A percentile compares a stretch with the other conserved stretches of the same genome.
These are phyloP conservation scores for Chaetomium strumarium DNA, from an alignment of 2,329 filamentous ascomycete species.

Conservation along the genomic window DNA sequence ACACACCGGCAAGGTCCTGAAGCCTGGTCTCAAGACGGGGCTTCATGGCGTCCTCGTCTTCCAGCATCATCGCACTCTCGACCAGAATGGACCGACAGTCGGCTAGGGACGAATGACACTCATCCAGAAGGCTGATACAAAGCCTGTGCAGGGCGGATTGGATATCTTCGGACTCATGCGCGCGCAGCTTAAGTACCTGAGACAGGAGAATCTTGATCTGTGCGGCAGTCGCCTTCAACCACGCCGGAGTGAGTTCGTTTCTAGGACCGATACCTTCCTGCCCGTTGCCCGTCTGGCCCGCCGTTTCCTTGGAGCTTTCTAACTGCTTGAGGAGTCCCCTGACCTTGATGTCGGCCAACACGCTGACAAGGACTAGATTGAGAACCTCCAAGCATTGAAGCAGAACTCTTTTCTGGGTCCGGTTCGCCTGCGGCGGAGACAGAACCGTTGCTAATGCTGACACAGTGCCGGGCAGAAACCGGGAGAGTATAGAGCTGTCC, in stretches of 20 bases:
- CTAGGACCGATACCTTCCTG: slow-evolving; percentile 22
- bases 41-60: slow-evolving; percentile 37
- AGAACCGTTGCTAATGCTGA: slow-evolving; percentile 74
- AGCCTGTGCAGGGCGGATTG: slow-evolving; percentile 60
- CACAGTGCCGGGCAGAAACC: slow-evolving; percentile 80
- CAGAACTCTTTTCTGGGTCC: slow-evolving; percentile 55
- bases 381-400: slow-evolving; percentile 55
- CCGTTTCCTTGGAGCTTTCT: slow-evolving; percentile 24
- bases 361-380: slow-evolving; percentile 45
- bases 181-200: slow-evolving; percentile 68
- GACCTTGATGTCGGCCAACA: slow-evolving; percentile 53
- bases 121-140: slow-evolving; percentile 69
- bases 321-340: slow-evolving; percentile 38
- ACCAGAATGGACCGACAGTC: slow-evolving; percentile 67
- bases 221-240: slow-evolving; percentile 72
- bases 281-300: slow-evolving; percentile 17
- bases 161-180: slow-evolving; percentile 64
- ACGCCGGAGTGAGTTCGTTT: slow-evolving; percentile 47
- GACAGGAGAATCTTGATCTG: slow-evolving; percentile 81
- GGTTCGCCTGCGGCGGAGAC: slow-evolving; percentile 57
- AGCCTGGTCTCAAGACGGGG: slow-evolving; percentile 43
- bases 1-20: slow-evolving; percentile 52
- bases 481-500: slow-evolving; percentile 70
- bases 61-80: slow-evolving; percentile 68
- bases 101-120: slow-evolving; percentile 67